Base-by-base conservation (phyloP, 345 rosid genomes). In the Theobroma cacao region DNA sequence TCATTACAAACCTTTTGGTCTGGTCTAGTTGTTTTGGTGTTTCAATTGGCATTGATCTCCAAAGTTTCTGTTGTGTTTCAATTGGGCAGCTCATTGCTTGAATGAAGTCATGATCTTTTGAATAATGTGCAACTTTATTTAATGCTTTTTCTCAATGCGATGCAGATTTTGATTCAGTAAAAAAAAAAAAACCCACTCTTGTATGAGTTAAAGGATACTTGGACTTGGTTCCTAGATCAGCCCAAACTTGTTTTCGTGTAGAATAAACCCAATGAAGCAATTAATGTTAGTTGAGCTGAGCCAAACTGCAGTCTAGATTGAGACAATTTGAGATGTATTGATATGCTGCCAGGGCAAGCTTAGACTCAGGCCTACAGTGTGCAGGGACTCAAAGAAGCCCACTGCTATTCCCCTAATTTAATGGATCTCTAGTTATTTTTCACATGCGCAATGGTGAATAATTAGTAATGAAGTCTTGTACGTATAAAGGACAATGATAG, bases 21-120 rank as follows among this genome's bases (percentile, higher is more conserved):
- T 62, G 40, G 62, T 34, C 10, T 41, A 12, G 5, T 75, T 59
- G 31, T 48, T 72, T 43, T 40, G 85, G 72, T 79, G 78, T 66
- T 79, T 75, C 77, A 75, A 55, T 75, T 64, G 69, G 9, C 14
- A 34, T 80, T 75, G 75, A 73, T 79, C 72, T 61, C 60, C 72
- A 36, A 33, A 62, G 30, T 47, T 76, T 13, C 11, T 17, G 17
- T 15, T 38, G n/a, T 64, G 80, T 62, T 78, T 41, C 31, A 11
- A 47, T 59, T 66, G 43, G 22, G 61, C 26, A 9, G 52, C 50
- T 79, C 68, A 68, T 66, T 67, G 58, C 59, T 50, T 17, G 55
- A 78, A 53, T 47, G 31, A 63, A 75, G 80, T 65, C 40, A 59
- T 77, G 58, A 61, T 71, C 71, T 14, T 56, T 14, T 75, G 45